Evolutionary conservation across 2,329 filamentous ascomycete genomes (phyloP).

Genomic region (Fusarium protoensiforme): DNA sequence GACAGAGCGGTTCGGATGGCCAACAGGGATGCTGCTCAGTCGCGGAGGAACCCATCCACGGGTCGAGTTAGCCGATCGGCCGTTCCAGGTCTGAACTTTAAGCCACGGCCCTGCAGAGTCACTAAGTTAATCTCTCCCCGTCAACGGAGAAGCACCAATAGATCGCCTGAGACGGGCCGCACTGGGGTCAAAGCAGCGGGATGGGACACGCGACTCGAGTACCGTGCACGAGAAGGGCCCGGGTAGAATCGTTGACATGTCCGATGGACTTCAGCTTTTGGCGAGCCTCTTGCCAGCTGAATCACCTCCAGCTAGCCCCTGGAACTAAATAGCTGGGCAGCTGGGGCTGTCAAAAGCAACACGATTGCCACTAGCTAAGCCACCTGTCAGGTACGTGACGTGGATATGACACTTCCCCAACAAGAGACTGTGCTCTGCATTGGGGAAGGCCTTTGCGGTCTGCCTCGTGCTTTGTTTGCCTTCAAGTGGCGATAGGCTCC

Average conservation of each 20-base stretch:
- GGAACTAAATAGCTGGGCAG: neutral
- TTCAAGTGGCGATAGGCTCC: neutral
- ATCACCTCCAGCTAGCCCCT: neutral
- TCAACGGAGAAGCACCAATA: neutral
- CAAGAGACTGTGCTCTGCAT: neutral
- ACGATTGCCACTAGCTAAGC: conserved; percentile 1
- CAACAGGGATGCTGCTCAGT: neutral
- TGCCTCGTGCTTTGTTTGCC: neutral
- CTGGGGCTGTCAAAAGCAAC: conserved; percentile 8
- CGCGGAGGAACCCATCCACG: neutral
- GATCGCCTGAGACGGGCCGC: neutral
- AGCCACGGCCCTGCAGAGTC: neutral
- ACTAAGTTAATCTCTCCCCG: neutral
- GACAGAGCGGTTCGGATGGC: neutral
- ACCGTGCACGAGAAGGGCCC: neutral
- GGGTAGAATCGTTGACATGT: neutral
- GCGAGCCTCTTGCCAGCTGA: conserved; percentile 1
- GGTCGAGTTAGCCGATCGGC: neutral
- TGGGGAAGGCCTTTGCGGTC: neutral
- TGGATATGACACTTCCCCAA: neutral
- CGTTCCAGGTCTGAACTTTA: neutral
- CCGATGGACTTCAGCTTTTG: neutral
- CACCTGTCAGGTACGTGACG: conserved; percentile 9
- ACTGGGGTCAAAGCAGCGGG: conserved; percentile 2
- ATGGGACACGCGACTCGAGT: neutral